Evolutionary conservation across 1,139 yeast genomes (phyloP).

Genomic region (Lodderomyces pseudojiufengensis): DNA sequence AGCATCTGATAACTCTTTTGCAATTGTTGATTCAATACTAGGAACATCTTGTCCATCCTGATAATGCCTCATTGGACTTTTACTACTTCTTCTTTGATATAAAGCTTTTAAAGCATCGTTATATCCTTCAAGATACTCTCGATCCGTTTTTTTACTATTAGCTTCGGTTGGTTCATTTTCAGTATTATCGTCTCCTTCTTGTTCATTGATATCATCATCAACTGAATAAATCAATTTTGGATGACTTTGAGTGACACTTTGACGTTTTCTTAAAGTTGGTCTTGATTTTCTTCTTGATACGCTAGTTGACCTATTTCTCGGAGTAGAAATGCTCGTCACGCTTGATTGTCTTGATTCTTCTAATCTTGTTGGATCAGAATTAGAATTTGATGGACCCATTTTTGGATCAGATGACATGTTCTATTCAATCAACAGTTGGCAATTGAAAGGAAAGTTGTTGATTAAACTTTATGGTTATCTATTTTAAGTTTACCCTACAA

Average conservation of each 20-base stretch:
- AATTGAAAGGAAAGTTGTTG: too few relatives aligned
- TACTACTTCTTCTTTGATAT: slow-evolving; percentile 20
- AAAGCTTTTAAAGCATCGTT: slow-evolving; percentile 60
- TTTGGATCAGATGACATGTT: slow-evolving; percentile 5
- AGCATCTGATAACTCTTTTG: slow-evolving; percentile 18
- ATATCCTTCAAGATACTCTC: slow-evolving; percentile 69
- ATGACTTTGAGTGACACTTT: slow-evolving; percentile 19
- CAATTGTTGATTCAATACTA: slow-evolving; percentile 16
- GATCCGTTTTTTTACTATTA: slow-evolving; percentile 32
- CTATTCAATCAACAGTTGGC: too few relatives aligned
- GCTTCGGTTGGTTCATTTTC: slow-evolving; percentile 26
- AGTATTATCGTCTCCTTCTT: slow-evolving; percentile 49
- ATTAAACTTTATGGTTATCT: too few relatives aligned
- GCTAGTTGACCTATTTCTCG: slow-evolving; percentile 10
- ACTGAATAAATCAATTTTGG: slow-evolving; percentile 55
- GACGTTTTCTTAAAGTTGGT: slow-evolving; percentile 25
- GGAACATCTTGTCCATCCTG: slow-evolving; percentile 1
- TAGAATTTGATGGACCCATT: neutral
- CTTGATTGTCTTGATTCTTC: neutral
- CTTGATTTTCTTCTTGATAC: slow-evolving; percentile 13
- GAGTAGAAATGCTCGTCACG: slow-evolving; percentile 1
- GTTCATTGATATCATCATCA: slow-evolving; percentile 60
- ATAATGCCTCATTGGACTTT: slow-evolving; percentile 4
- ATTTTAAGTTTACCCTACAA: too few relatives aligned
- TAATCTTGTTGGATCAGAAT: too few relatives aligned